phyloP scores from a whole-genome alignment of 495 filamentous ascomycete species.

The Aspergillus haitiensis region DNA sequence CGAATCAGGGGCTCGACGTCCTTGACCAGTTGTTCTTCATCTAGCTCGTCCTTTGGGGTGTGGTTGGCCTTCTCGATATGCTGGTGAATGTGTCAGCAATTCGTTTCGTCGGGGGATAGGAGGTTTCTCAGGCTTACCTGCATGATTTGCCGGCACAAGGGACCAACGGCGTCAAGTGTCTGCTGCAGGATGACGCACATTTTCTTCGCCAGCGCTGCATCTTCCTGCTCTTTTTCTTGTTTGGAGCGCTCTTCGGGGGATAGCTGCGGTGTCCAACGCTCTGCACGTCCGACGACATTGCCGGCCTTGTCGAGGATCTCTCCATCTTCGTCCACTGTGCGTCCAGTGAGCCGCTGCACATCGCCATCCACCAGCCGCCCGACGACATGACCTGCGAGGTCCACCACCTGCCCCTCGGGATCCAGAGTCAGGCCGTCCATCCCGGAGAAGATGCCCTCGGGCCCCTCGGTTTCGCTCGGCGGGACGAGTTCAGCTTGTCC shows the following conservation, averaged over 20 bases:
- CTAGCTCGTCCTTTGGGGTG: conserved; percentile 76
- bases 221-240: conserved; percentile 50
- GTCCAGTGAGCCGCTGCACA: conserved; percentile 61
- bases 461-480: conserved; percentile 59
- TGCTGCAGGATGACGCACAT: conserved; percentile 70
- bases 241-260: conserved; percentile 44
- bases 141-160: conserved; percentile 77
- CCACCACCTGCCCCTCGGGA: conserved; percentile 69
- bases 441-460: conserved; percentile 72
- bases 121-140: conserved; percentile 53
- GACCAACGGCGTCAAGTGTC: conserved; percentile 74
- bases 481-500: conserved; percentile 71
- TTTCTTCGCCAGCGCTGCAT: conserved; percentile 67
- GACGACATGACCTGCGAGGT: conserved; percentile 59
- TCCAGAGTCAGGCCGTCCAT: conserved; percentile 62
- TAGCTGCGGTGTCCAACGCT: conserved; percentile 67
- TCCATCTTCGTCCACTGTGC: conserved; percentile 74
- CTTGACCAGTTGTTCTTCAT: conserved; percentile 79
- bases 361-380: conserved; percentile 69
- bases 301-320: conserved; percentile 73
- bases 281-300: conserved; percentile 70
- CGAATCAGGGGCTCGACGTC: conserved; percentile 79
- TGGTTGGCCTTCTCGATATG: conserved; percentile 73
- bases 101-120: conserved; percentile 7
- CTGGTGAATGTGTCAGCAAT: conserved; percentile 37